Conservation (phyloP, 805 yeast species). For the Yarrowia osloensis region DNA sequence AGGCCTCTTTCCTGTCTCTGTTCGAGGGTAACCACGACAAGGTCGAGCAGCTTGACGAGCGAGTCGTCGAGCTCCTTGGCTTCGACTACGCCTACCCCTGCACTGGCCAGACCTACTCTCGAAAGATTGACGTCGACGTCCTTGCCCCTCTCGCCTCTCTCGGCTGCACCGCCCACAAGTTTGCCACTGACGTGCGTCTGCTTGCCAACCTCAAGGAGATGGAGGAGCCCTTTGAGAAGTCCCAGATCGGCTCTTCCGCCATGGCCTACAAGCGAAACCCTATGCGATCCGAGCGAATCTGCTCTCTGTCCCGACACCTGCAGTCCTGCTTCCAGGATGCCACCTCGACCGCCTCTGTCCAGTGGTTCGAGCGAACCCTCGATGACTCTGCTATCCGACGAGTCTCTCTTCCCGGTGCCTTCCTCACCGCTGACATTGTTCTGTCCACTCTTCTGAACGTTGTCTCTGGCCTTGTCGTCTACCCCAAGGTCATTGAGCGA, state of each 20-base stretch:
- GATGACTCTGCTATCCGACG: slow-evolving; percentile 98
- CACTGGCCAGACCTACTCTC: slow-evolving; percentile 98
- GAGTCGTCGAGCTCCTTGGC: slow-evolving; percentile 90
- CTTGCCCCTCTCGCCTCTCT: slow-evolving; percentile 89
- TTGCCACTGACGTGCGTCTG: slow-evolving; percentile 95
- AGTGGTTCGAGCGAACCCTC: slow-evolving; percentile 98
- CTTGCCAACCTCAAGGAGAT: slow-evolving; percentile 95
- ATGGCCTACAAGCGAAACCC: slow-evolving; percentile 99
- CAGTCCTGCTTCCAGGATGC: slow-evolving; percentile 92
- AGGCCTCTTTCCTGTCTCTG: slow-evolving; percentile 90
- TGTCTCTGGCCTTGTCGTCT: slow-evolving; percentile 92
- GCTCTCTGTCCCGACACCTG: slow-evolving; percentile 95
- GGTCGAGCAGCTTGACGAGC: slow-evolving; percentile 88
- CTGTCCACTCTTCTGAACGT: slow-evolving; percentile 87
- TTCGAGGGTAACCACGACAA: slow-evolving; percentile 97
- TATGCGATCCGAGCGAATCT: slow-evolving; percentile 98
- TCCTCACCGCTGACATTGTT: slow-evolving; percentile 91
- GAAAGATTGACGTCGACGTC: slow-evolving; percentile 95
- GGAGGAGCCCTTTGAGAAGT: slow-evolving; percentile 97
- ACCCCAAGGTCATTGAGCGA: slow-evolving; percentile 97
- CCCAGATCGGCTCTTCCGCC: slow-evolving; percentile 97
- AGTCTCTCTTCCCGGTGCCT: slow-evolving; percentile 94
- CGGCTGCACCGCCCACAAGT: slow-evolving; percentile 95
- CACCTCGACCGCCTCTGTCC: slow-evolving; percentile 94
- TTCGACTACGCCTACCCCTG: slow-evolving; percentile 95